Base-by-base conservation (phyloP, 257 asterid genomes). In the Solanum ossicruentum region DNA sequence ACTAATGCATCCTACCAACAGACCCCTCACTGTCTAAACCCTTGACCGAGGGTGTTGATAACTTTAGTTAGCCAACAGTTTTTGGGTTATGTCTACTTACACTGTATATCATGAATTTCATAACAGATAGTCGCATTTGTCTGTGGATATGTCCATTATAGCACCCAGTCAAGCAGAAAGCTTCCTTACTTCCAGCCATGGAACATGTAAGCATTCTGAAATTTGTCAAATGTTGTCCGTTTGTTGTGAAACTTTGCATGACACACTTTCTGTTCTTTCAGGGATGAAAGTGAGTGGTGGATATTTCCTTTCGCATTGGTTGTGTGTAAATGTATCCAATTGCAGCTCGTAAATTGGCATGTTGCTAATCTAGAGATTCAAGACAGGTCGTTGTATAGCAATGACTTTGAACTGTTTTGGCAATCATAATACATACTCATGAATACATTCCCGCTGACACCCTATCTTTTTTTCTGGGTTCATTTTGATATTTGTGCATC, bases 261-360 rank as follows among this genome's bases (percentile, higher is more conserved):
- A 3, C 17, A 82, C 7, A 51, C 0, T 2, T 5, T 41, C 13
- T 69, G 43, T 10, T 83, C 60, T 15, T 83, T 90, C 95, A 97
- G 99, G 98, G 99, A 93, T 86, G 99, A 95, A 91, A 92, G 97
- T 87, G 99, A 94, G 83, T 97, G 99, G 99, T 97, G 99, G 99
- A 95, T 97, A 39, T 97, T 97, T 63, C 99, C 99, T 36, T 88
- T 92, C 51, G 97, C 95, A 61, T 92, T 97, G 86, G 89, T 95
- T 43, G 57, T 93, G 88, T 97, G 98, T 91, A 97, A 97, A 91
- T 92, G 95, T 86, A 87, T 95, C 88, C 99, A 95, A 80, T 95
- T 97, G 11, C 91, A 90, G 97, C 94, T 97, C 85, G 88, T 97
- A 78, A 95, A 95, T 85, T 95, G 97, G 97, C 99, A 95, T 83